Evolutionary conservation across 192 early-diverging fungal genomes (phyloP).

Genomic region (Glomus cerebriforme): DNA sequence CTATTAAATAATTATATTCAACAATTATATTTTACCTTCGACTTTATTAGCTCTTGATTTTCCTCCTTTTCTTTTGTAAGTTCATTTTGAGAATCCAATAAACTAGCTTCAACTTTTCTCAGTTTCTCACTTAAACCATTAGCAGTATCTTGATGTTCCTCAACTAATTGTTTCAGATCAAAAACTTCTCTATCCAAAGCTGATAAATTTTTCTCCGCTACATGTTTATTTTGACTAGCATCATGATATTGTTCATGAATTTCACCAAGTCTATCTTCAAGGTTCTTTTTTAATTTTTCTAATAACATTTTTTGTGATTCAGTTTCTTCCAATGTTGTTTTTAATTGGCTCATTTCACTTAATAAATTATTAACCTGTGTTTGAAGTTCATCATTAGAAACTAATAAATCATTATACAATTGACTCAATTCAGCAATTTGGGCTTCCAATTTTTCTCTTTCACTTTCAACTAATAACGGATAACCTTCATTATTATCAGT

Average conservation of each 20-base stretch:
- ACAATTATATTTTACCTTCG: constrained; percentile 34
- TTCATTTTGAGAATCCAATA: constrained; percentile 66
- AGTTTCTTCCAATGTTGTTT: constrained; percentile 63
- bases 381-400: constrained; percentile 62
- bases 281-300: constrained; percentile 69
- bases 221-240: constrained; percentile 65
- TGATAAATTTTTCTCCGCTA: constrained; percentile 68
- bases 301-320: constrained; percentile 64
- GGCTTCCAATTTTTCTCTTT: constrained; percentile 74
- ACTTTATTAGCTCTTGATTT: constrained; percentile 50
- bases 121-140: constrained; percentile 67
- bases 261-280: constrained; percentile 80
- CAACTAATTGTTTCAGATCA: constrained; percentile 69
- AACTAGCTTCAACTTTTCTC: constrained; percentile 64
- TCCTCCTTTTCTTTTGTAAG: constrained; percentile 74
- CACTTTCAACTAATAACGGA: constrained; percentile 61
- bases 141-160: constrained; percentile 73
- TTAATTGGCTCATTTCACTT: constrained; percentile 61
- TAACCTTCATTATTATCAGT: constrained; percentile 35
- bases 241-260: constrained; percentile 66
- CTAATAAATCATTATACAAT: constrained; percentile 62
- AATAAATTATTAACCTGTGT: constrained; percentile 57
- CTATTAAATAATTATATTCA: neutral
- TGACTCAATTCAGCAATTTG: constrained; percentile 72
- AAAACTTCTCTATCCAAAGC: constrained; percentile 75